These are phyloP conservation scores for Taphrina pruni DNA, from an alignment of 1,139 yeast species.

Conservation along the genomic window DNA sequence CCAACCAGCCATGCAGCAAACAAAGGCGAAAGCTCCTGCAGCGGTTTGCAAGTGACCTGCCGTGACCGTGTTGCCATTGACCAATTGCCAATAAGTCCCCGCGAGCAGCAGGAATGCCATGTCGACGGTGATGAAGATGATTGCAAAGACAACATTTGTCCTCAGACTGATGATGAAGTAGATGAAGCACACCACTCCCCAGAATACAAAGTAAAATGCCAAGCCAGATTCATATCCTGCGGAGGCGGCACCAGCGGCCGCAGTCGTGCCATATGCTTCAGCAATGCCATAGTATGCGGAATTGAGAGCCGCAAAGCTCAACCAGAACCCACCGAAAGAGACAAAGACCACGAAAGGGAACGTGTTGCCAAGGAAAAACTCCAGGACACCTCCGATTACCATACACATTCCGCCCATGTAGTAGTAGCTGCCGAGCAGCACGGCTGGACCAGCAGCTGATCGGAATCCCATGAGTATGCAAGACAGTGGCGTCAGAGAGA, in stretches of 20 bases:
- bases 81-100: constrained; percentile 60
- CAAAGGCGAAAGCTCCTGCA: constrained; percentile 73
- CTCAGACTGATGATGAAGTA: constrained; percentile 66
- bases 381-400: constrained; percentile 70
- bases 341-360: constrained; percentile 69
- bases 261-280: constrained; percentile 58
- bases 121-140: constrained; percentile 61
- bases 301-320: constrained; percentile 65
- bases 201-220: constrained; percentile 68
- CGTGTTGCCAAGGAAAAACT: constrained; percentile 67
- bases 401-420: constrained; percentile 71
- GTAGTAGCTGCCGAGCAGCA: constrained; percentile 49
- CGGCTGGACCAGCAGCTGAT: constrained; percentile 46
- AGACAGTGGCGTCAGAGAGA: constrained; percentile 47
- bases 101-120: constrained; percentile 64
- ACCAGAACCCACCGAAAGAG: constrained; percentile 79
- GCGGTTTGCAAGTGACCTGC: constrained; percentile 58
- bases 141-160: constrained; percentile 61
- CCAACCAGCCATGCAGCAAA: constrained; percentile 68
- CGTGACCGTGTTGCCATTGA: constrained; percentile 49
- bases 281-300: constrained; percentile 63
- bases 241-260: constrained; percentile 53
- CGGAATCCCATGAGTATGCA: constrained; percentile 46
- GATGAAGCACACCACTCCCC: constrained; percentile 63
- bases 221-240: constrained; percentile 63